Evolutionary conservation across 768 basidiomycete genomes (phyloP), one percentile per base, ranked within the genome.

Genomic region (Guyanaporus albipodus): DNA sequence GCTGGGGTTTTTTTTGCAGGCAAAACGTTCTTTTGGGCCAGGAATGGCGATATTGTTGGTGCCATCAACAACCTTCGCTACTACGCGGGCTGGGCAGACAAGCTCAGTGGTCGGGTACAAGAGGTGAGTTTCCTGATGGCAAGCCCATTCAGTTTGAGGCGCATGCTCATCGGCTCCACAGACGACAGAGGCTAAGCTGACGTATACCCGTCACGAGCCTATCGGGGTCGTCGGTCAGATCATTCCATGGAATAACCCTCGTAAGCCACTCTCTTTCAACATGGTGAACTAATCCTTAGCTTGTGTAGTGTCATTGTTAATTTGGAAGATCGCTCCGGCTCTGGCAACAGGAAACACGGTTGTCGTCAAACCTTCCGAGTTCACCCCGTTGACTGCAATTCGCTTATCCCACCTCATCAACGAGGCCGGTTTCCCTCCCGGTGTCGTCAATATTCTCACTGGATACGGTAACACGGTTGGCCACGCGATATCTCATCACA

Each of bases 81-180:
- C 50, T 51, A 51, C 21, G 50, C 41, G 31, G 50, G 50, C 21
- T 51, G 50, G 50, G 50, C 50, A 23, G 50, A 51, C 41, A 51
- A 51, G 15, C 42, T 51, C 18, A 51, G 24, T 10, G 50, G 50
- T 28, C 37, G 43, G 36, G 44, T 41, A 9, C 42, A 43, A 12
- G 50, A 51, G 37, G 50, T 51, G 7, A 9, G 28, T 2, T 34
- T 8, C 1, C 4, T 14, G 12, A 12, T 42, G n/a, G n/a, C n/a
- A n/a, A n/a, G n/a, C n/a, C n/a, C n/a, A n/a, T n/a, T n/a, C n/a
- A n/a, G n/a, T n/a, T n/a, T n/a, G n/a, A n/a, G n/a, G 14, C 5
- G 14, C 19, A 8, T 43, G 4, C 26, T 34, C 8, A 42, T 19
- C 1, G 6, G 9, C 14, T 32, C 23, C 10, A 19, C 27, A 51